A percentile compares a stretch with the other conserved stretches of the same genome.
Evolutionary conservation across 2,329 filamentous ascomycete genomes (phyloP).

Genomic region (Colletotrichum abscissum): DNA sequence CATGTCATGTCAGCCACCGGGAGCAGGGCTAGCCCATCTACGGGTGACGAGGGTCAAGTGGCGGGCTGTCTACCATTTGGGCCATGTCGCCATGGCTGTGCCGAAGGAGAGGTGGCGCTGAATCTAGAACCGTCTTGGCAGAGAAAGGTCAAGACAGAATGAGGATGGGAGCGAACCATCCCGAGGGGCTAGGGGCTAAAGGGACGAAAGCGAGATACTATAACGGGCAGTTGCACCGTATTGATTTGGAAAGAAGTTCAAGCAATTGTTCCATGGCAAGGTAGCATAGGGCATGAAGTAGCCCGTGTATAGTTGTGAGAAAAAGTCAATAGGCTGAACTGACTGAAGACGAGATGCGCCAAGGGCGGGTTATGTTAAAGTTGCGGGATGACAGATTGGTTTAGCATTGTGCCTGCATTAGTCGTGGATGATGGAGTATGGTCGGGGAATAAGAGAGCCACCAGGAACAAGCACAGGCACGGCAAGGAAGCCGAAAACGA

Average conservation of each 20-base stretch:
- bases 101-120: not conserved
- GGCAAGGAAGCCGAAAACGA: not conserved
- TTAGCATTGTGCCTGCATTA: conserved; percentile 21
- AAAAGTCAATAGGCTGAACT: not conserved
- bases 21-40: not conserved
- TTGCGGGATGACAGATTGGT: conserved; percentile 24
- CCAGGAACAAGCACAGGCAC: not conserved
- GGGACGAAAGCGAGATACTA: conserved; percentile 15
- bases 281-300: not conserved
- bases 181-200: not conserved
- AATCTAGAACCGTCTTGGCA: not conserved
- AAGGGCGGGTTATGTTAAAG: not conserved
- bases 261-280: not conserved
- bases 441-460: not conserved
- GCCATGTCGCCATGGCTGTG: no score
- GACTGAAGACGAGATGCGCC: not conserved
- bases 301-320: conserved; percentile 7
- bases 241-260: not conserved
- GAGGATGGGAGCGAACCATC: not conserved
- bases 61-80: not conserved
- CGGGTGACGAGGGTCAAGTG: not conserved
- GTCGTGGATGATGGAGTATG: not conserved
- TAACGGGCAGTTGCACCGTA: not conserved
- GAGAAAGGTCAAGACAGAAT: not conserved
- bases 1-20: conserved; percentile 13